Evolutionary conservation across 2,329 filamentous ascomycete genomes (phyloP).

Genomic region (Aspergillus unguis): DNA sequence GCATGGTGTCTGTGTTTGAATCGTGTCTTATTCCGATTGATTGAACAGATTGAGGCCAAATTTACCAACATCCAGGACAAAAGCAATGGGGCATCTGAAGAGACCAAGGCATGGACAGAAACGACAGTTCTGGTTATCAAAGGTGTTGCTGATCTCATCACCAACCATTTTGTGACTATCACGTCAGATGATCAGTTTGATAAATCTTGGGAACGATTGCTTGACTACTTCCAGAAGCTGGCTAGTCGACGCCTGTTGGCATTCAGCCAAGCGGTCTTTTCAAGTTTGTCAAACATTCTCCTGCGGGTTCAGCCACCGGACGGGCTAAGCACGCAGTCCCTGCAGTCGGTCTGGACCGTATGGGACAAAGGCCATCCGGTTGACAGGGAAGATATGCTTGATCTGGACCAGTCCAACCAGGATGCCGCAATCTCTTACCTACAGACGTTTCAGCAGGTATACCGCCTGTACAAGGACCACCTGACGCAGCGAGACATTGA

Average conservation of each 20-base stretch:
- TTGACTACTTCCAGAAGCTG: constrained; percentile 65
- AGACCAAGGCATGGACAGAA: constrained; percentile 62
- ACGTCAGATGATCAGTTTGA: constrained; percentile 65
- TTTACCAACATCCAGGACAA: constrained; percentile 16
- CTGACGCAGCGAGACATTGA: constrained; percentile 62
- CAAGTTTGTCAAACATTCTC: constrained; percentile 63
- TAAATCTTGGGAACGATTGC: constrained; percentile 70
- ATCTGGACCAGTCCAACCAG: constrained; percentile 64
- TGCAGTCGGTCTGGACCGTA: constrained; percentile 64
- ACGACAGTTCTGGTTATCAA: constrained; percentile 71
- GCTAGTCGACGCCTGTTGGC: constrained; percentile 64
- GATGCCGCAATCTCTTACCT: constrained; percentile 84
- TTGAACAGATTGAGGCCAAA: constrained; percentile 65
- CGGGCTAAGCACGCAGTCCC: constrained; percentile 45
- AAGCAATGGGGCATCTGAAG: constrained; percentile 22
- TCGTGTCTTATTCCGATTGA: constrained; percentile 73
- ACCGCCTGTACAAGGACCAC: constrained; percentile 65
- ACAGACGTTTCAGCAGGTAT: constrained; percentile 70
- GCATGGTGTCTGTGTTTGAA: constrained; percentile 83
- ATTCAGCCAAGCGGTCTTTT: constrained; percentile 68
- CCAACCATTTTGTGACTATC: constrained; percentile 72
- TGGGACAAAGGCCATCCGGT: constrained; percentile 67
- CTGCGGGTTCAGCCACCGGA: constrained; percentile 43
- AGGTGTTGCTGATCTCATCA: constrained; percentile 69
- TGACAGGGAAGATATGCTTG: constrained; percentile 40